These are phyloP conservation scores for Naematelia encephala DNA, from an alignment of 768 basidiomycete genomes.

Conservation along the genomic window DNA sequence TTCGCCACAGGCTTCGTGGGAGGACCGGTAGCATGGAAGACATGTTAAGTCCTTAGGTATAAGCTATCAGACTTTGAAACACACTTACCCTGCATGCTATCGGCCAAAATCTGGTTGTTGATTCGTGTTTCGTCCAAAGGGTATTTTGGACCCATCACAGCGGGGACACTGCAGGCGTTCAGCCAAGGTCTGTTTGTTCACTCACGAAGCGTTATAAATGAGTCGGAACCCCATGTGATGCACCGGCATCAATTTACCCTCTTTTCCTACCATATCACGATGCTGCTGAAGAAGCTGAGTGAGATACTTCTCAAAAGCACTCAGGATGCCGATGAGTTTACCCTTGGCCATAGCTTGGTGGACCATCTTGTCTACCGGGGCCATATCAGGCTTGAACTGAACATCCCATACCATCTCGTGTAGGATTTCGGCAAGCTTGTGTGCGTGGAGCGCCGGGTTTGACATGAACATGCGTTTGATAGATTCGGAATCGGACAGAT, in stretches of 20 bases:
- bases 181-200: not conserved
- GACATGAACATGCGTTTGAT: not conserved
- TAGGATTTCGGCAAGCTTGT: not conserved
- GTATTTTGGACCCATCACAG: not conserved
- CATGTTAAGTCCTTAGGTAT: not conserved
- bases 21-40: constrained; percentile 4
- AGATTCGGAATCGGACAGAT: constrained; percentile 1
- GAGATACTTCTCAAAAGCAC: not conserved
- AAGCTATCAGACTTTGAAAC: too few species aligned
- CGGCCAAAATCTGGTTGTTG: not conserved
- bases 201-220: not conserved
- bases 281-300: not conserved
- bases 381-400: not conserved
- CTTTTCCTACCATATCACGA: not conserved
- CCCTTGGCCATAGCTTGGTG: constrained; percentile 1
- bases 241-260: not conserved
- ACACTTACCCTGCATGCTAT: not conserved
- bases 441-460: not conserved
- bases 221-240: constrained; percentile 4
- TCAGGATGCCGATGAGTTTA: not conserved
- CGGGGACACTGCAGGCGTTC: not conserved
- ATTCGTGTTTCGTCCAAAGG: not conserved
- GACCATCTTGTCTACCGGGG: not conserved
- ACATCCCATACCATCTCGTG: constrained; percentile 3
- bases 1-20: not conserved